These are phyloP conservation scores for Maudiozyma saulgeensis DNA, from an alignment of 805 yeast genomes.

Conservation along the genomic window DNA sequence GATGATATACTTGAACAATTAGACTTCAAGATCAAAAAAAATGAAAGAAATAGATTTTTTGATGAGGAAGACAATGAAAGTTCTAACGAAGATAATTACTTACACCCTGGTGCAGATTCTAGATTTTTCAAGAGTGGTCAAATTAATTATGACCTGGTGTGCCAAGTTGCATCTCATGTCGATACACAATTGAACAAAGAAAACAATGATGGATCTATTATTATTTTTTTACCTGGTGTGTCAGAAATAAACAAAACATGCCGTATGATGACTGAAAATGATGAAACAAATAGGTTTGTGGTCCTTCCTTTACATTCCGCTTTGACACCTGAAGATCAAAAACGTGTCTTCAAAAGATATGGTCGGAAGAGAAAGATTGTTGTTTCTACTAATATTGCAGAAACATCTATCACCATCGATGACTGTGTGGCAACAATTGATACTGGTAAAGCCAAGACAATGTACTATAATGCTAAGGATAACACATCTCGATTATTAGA, in stretches of 20 bases:
- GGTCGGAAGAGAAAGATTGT: slow-evolving; percentile 65
- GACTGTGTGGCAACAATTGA: slow-evolving; percentile 91
- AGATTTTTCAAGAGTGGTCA: slow-evolving; percentile 55
- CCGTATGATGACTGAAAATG: slow-evolving; percentile 14
- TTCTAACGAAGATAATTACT: slow-evolving; percentile 28
- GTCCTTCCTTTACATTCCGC: slow-evolving; percentile 83
- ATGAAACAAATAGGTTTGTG: slow-evolving; percentile 24
- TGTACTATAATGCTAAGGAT: slow-evolving; percentile 56
- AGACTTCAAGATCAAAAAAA: slow-evolving; percentile 42
- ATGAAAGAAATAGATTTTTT: slow-evolving; percentile 10
- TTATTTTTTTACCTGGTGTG: slow-evolving; percentile 84
- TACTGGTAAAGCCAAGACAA: slow-evolving; percentile 73
- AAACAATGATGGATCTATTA: slow-evolving; percentile 55
- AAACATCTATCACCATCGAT: slow-evolving; percentile 91
- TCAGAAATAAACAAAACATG: slow-evolving; percentile 68
- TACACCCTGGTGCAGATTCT: slow-evolving; percentile 56
- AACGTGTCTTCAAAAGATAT: slow-evolving; percentile 54
- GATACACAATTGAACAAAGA: slow-evolving; percentile 39
- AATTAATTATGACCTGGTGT: slow-evolving; percentile 66
- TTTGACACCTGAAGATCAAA: slow-evolving; percentile 71
- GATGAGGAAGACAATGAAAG: slow-evolving; percentile 15
- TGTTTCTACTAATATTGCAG: slow-evolving; percentile 90
- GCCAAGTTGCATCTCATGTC: slow-evolving; percentile 43
- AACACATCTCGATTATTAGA: slow-evolving; percentile 69
- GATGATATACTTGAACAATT: slow-evolving; percentile 53